Evolutionary conservation across 1,284 basidiomycete species (phyloP).

Genomic region (Puccinia coronata): DNA sequence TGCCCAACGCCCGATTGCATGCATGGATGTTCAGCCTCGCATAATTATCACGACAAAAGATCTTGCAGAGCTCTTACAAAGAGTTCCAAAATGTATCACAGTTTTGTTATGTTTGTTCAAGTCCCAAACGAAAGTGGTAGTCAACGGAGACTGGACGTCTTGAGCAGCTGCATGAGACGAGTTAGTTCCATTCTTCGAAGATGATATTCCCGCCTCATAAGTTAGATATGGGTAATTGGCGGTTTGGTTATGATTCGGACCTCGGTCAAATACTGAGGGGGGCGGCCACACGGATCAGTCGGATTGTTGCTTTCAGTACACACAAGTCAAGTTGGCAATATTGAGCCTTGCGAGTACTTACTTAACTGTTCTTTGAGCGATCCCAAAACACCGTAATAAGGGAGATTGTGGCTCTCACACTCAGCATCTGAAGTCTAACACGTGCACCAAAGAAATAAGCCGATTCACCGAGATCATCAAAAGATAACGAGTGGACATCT

Average conservation of each 20-base stretch:
- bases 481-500: too few relatives aligned
- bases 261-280: background rate
- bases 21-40: too few relatives aligned
- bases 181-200: background rate
- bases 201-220: background rate
- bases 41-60: too few relatives aligned
- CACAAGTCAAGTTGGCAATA: background rate
- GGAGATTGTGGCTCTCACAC: slow-evolving; percentile 36
- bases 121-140: background rate
- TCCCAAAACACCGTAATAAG: slow-evolving; percentile 37
- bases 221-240: background rate
- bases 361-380: slow-evolving; percentile 33
- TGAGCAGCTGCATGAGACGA: background rate
- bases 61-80: background rate
- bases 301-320: background rate
- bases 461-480: too few relatives aligned
- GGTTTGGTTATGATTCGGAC: background rate
- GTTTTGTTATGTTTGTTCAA: background rate
- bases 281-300: background rate
- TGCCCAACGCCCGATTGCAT: too few relatives aligned
- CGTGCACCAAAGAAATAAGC: too few relatives aligned
- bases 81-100: background rate
- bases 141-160: background rate
- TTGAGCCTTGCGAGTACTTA: background rate
- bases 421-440: slow-evolving; percentile 13